These are phyloP conservation scores for Metschnikowia gruessii DNA, from an alignment of 805 yeast species.

Conservation along the genomic window DNA sequence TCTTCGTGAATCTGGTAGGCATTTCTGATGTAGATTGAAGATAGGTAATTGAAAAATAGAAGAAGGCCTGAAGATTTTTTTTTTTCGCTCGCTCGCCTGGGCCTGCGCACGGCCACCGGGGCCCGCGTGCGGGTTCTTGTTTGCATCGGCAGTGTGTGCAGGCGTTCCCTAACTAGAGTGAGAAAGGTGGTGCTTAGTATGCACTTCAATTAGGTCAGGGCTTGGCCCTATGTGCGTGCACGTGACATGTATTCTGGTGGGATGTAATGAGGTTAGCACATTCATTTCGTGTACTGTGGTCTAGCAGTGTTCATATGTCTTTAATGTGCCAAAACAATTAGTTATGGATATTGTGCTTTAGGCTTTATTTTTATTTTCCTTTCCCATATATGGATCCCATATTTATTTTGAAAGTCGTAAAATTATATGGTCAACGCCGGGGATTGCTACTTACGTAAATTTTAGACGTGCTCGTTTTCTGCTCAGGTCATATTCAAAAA, in stretches of 20 bases:
- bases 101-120: slow-evolving; percentile 8
- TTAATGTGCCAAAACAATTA: too few species aligned
- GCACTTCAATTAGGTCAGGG: slow-evolving; percentile 2
- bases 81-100: slow-evolving; percentile 11
- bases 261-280: background rate
- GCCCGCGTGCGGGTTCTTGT: slow-evolving; percentile 9
- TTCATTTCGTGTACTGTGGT: too few species aligned
- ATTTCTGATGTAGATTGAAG: slow-evolving; percentile 40
- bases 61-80: slow-evolving; percentile 15
- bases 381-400: too few species aligned
- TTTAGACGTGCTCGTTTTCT: too few species aligned
- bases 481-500: too few species aligned
- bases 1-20: slow-evolving; percentile 99
- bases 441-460: too few species aligned
- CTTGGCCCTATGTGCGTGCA: slow-evolving; percentile 15
- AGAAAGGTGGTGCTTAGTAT: background rate
- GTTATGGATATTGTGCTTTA: too few species aligned
- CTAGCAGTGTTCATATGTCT: too few species aligned
- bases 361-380: too few species aligned
- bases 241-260: slow-evolving; percentile 10
- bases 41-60: slow-evolving; percentile 11
- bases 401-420: too few species aligned
- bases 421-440: too few species aligned
- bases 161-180: background rate
- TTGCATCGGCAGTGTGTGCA: slow-evolving; percentile 2